These are phyloP conservation scores for Diaporthe humulicola DNA, from an alignment of 2,329 filamentous ascomycete genomes.

Conservation along the genomic window DNA sequence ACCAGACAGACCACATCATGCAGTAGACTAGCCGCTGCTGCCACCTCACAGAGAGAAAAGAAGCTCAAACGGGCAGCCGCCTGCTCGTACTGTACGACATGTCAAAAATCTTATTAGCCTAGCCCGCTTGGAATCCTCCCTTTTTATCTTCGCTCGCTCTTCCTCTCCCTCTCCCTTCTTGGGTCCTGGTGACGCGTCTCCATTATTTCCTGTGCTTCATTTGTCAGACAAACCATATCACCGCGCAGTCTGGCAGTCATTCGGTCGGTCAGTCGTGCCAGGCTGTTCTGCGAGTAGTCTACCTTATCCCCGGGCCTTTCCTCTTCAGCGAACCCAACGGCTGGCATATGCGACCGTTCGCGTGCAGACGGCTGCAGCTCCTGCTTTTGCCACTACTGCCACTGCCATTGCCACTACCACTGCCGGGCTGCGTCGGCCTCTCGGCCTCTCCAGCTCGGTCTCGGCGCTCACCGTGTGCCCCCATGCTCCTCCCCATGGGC, in stretches of 20 bases:
- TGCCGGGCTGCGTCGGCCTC: conserved; percentile 14
- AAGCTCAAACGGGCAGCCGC: conserved; percentile 25
- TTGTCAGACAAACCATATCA: not conserved
- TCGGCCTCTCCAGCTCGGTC: conserved; percentile 23
- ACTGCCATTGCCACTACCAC: conserved; percentile 18
- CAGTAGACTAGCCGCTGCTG: conserved; percentile 28
- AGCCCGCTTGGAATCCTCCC: conserved; percentile 21
- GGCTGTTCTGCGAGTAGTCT: not conserved
- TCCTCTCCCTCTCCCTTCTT: not conserved
- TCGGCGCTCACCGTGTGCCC: conserved; percentile 17
- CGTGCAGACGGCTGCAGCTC: not conserved
- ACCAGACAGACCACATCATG: conserved; percentile 14
- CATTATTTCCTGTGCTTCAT: not conserved
- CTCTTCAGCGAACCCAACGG: not conserved
- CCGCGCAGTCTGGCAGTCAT: not conserved
- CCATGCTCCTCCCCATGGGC: conserved; percentile 1
- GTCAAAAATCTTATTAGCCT: conserved; percentile 31
- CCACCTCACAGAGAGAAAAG: not conserved
- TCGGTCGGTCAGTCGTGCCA: not conserved
- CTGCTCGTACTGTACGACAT: conserved; percentile 16
- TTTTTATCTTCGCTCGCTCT: conserved; percentile 2
- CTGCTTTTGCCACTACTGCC: conserved; percentile 13
- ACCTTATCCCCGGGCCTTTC: not conserved
- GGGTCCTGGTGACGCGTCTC: not conserved
- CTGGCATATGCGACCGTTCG: conserved; percentile 2